A percentile compares a stretch with the other conserved stretches of the same genome.
Conservation (phyloP, 2,329 filamentous ascomycete genomes). For the Hypoxylon sp. region DNA sequence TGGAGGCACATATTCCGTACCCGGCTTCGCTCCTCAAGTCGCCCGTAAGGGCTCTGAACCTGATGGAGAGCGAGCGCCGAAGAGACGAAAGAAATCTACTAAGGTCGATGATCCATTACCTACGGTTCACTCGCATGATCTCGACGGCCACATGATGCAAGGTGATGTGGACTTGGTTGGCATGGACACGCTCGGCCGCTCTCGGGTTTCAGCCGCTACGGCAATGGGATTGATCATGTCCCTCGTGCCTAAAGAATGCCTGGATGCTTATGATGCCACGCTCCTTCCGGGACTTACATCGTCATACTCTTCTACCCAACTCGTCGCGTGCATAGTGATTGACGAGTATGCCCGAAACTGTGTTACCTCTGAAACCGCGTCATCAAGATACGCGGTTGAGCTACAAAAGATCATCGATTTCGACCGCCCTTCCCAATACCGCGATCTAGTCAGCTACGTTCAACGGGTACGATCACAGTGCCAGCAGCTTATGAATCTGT, state of each 20-base stretch:
- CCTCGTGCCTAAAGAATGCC: constrained; percentile 74
- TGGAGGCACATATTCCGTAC: constrained; percentile 80
- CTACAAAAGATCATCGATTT: constrained; percentile 84
- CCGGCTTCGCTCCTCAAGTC: constrained; percentile 61
- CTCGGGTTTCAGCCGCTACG: constrained; percentile 86
- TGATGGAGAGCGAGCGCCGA: constrained; percentile 74
- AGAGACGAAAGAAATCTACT: constrained; percentile 86
- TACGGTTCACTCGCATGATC: constrained; percentile 85
- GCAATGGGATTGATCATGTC: constrained; percentile 90
- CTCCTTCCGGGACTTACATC: constrained; percentile 78
- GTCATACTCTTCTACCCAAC: constrained; percentile 85
- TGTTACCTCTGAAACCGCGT: constrained; percentile 62
- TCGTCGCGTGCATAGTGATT: constrained; percentile 85
- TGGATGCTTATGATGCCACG: constrained; percentile 74
- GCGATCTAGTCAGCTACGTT: constrained; percentile 90
- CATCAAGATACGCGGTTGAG: constrained; percentile 72
- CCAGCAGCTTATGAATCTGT: constrained; percentile 88
- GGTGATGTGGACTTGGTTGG: constrained; percentile 96
- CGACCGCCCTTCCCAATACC: constrained; percentile 85
- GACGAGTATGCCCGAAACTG: constrained; percentile 86
- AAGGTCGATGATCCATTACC: constrained; percentile 79
- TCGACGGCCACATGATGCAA: constrained; percentile 97
- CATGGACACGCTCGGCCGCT: constrained; percentile 87
- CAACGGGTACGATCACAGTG: constrained; percentile 93
- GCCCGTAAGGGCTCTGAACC: constrained; percentile 67